A percentile compares a stretch with the other conserved stretches of the same genome.
phyloP scores from a whole-genome alignment of 163 green algal species.

The Scenedesmus sp. region DNA sequence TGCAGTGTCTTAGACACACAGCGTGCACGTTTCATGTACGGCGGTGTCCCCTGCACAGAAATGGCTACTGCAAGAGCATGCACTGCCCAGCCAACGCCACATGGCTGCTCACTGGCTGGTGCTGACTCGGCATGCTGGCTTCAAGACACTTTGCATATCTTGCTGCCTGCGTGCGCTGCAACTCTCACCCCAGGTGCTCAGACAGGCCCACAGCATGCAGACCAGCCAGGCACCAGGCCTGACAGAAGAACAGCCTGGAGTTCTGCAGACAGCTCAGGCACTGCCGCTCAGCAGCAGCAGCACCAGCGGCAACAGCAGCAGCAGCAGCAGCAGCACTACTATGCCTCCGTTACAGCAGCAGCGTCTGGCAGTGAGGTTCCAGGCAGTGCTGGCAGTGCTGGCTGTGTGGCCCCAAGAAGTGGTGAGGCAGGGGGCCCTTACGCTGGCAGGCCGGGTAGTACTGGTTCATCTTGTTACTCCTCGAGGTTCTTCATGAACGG shows the following conservation, averaged over 20 bases:
- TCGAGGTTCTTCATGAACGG: constrained; percentile 7
- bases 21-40: too few relatives aligned
- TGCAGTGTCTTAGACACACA: too few relatives aligned
- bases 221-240: not conserved
- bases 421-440: not conserved
- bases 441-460: not conserved
- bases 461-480: constrained; percentile 3
- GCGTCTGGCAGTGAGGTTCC: not conserved
- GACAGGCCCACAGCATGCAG: not conserved
- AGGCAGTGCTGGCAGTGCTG: not conserved
- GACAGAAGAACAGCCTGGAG: not conserved
- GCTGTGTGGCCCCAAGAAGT: not conserved
- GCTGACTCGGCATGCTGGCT: too few relatives aligned
- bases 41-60: too few relatives aligned
- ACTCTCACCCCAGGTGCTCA: not conserved
- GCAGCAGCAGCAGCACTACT: not conserved
- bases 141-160: too few relatives aligned
- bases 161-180: not conserved
- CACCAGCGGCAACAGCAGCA: too few relatives aligned
- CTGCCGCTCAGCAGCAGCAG: not conserved
- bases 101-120: too few relatives aligned
- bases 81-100: too few relatives aligned
- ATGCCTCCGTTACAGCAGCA: not conserved
- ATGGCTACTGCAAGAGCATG: too few relatives aligned
- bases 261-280: not conserved